A percentile compares a stretch with the other conserved stretches of the same genome.
phyloP scores from a whole-genome alignment of 192 early-diverging fungal genomes.

The Backusella circina region DNA sequence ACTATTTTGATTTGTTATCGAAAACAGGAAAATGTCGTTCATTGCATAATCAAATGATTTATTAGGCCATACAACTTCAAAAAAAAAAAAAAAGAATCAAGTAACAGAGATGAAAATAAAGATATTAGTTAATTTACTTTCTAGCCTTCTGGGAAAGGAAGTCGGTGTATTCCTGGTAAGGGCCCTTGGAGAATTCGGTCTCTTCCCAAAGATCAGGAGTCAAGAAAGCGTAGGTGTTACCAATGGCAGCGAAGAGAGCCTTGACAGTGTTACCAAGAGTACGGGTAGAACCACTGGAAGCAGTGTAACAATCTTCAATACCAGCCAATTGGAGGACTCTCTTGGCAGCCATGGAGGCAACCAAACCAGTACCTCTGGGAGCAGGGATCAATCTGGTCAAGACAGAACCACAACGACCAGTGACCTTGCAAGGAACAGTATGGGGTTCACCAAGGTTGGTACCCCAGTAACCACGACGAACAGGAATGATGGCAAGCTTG shows the following conservation, averaged over 20 bases:
- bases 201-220: no score
- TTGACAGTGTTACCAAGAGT: slow-evolving; percentile 99
- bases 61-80: not conserved
- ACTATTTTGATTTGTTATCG: no score
- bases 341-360: no score
- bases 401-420: no score
- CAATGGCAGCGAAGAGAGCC: slow-evolving; percentile 97
- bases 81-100: not conserved
- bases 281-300: slow-evolving; percentile 92
- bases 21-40: not conserved
- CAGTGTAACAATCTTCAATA: slow-evolving; percentile 99
- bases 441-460: slow-evolving; percentile 93
- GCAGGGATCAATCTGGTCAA: no score
- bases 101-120: not conserved
- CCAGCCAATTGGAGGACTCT: no score
- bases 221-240: no score
- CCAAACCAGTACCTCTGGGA: no score
- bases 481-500: no score
- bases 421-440: slow-evolving; percentile 95
- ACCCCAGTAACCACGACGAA: slow-evolving; percentile 99
- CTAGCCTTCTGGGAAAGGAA: slow-evolving; percentile 44
- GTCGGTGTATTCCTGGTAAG: no score
- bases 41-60: not conserved
- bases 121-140: slow-evolving; percentile 8
- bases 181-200: no score